Evolutionary conservation across 2,329 filamentous ascomycete genomes (phyloP), one percentile per base, ranked within the genome.

Genomic region (Diplodia intermedia): DNA sequence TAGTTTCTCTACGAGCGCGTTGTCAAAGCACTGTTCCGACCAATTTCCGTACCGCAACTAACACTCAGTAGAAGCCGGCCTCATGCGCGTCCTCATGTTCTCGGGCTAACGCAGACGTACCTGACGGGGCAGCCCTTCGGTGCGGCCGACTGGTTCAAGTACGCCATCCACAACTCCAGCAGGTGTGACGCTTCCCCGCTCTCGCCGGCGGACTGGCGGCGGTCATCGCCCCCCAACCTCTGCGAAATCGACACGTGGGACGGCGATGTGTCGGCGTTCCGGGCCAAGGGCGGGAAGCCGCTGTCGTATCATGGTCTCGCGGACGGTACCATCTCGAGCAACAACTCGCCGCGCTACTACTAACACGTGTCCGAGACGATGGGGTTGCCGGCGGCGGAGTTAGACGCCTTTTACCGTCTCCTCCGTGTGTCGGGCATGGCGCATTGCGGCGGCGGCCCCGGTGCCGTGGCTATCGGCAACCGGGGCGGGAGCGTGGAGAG

Each of bases 361-460:
- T 75, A 84, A 54, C 78, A 83, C 52, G 81, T 85, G 4, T 74
- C 77, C 2, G 12, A 73, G 20, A 84, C 81, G 0, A 83, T 85
- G 82, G 70, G 73, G 2, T 70, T 77, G 0, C 69, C 74, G 0
- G 65, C 74, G 1, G 54, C 69, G 0, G 68, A 79, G 66, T 71
- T 84, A 5, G 81, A 84, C 67, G 71, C 74, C 1, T 84, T 83
- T 69, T 82, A 85, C 70, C 80, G 85, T 57, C 82, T 80, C 74
- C 87, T 87, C 77, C 79, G 80, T 33, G 83, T 83, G 73, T 83
- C 74, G 68, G 86, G 85, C 6, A 84, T 85, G 77, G 78, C 75
- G 2, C 86, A 87, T 73, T 87, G 85, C 72, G 70, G 69, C 38
- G 80, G 81, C 6, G 86, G 86, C 7, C 76, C 75, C 1, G 84